A percentile compares a stretch with the other conserved stretches of the same genome.
Evolutionary conservation across 148 eudicot genomes (phyloP).

Genomic region (Cornus controversa): DNA sequence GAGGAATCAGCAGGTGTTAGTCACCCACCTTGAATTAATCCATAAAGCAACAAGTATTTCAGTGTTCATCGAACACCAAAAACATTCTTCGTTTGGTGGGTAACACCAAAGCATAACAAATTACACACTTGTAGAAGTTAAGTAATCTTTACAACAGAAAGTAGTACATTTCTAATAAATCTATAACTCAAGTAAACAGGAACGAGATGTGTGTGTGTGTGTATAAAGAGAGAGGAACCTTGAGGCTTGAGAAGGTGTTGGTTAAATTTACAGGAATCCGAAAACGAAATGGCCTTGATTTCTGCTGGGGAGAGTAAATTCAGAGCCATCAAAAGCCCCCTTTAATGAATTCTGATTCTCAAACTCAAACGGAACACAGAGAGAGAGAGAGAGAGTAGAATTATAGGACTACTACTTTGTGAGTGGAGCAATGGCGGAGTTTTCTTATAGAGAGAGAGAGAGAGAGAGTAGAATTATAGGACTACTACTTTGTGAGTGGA

Average conservation of each 20-base stretch:
- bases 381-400: background rate
- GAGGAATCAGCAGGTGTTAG: background rate
- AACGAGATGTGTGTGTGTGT: no score
- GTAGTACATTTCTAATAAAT: no score
- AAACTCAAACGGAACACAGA: background rate
- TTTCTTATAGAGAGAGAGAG: background rate
- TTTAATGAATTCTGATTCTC: background rate
- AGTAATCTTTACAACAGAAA: background rate
- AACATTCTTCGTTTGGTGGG: background rate
- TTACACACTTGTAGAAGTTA: background rate
- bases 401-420: background rate
- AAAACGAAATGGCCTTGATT: conserved; percentile 60
- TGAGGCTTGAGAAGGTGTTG: conserved; percentile 44
- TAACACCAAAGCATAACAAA: no score
- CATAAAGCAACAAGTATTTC: background rate
- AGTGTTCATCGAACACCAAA: background rate
- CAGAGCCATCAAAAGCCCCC: conserved; percentile 41
- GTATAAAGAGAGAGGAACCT: conserved; percentile 44
- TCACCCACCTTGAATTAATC: no score
- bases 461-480: background rate
- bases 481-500: background rate
- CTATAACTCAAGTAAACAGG: no score
- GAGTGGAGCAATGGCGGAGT: no score
- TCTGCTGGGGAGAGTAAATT: conserved; percentile 60
- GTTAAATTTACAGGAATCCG: conserved; percentile 51